Conservation (phyloP, 176 grass and related monocot genomes). For the Themeda triandra region DNA sequence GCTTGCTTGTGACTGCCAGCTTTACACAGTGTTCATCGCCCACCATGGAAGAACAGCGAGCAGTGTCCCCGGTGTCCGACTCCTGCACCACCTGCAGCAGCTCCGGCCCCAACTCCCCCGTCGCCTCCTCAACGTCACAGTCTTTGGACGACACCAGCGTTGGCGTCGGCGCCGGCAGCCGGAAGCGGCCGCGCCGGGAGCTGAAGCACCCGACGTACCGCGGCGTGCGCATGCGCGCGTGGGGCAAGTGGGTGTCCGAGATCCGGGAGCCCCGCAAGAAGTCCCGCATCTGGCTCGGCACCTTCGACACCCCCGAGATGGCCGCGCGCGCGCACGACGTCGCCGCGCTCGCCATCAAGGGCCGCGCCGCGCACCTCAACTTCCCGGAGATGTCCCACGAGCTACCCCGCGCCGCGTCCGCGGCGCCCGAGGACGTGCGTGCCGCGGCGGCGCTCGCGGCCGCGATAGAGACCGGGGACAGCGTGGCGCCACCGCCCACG, state of each 20-base stretch:
- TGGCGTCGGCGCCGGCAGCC: background rate
- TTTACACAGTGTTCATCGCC: background rate
- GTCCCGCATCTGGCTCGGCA: constrained; percentile 90
- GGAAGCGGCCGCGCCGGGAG: constrained; percentile 27
- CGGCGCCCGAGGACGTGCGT: constrained; percentile 40
- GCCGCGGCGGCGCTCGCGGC: constrained; percentile 41
- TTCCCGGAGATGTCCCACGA: constrained; percentile 34
- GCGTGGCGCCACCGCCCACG: background rate
- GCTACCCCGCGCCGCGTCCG: constrained; percentile 28
- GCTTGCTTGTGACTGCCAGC: background rate
- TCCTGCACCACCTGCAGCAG: background rate
- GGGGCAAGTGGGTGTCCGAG: constrained; percentile 95
- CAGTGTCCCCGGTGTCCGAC: constrained; percentile 13
- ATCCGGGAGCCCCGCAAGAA: constrained; percentile 89
- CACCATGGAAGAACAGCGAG: constrained; percentile 31
- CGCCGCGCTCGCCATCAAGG: constrained; percentile 79
- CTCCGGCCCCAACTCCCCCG: background rate
- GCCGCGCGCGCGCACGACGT: constrained; percentile 93
- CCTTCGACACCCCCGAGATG: constrained; percentile 83
- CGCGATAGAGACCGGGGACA: background rate
- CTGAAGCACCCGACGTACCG: constrained; percentile 82
- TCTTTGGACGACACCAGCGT: constrained; percentile 6
- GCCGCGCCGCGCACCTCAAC: constrained; percentile 43
- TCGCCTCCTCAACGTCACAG: background rate
- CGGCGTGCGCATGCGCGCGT: constrained; percentile 82